A percentile compares a stretch with the other conserved stretches of the same genome.
Evolutionary conservation across 495 filamentous ascomycete species (phyloP).

Genomic region (Penicillium canescens): DNA sequence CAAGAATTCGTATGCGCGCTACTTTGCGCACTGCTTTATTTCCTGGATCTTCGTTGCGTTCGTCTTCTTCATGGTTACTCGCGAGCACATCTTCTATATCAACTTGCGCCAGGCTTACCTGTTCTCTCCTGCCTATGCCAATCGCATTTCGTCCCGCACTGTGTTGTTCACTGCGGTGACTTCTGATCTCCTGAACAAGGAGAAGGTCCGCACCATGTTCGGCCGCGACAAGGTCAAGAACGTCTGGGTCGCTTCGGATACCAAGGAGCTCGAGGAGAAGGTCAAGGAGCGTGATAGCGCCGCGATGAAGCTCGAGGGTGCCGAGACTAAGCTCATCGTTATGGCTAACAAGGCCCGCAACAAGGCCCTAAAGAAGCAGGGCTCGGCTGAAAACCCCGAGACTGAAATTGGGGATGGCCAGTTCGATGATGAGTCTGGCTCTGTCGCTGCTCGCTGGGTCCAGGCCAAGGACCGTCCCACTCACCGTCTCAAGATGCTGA

Average conservation of each 20-base stretch:
- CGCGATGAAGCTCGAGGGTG: conserved; percentile 83
- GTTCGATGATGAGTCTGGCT: conserved; percentile 65
- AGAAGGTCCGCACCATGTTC: conserved; percentile 76
- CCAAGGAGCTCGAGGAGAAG: conserved; percentile 76
- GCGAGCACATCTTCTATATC: conserved; percentile 92
- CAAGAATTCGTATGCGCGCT: conserved; percentile 54
- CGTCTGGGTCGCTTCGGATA: conserved; percentile 83
- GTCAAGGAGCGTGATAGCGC: conserved; percentile 83
- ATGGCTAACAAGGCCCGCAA: conserved; percentile 75
- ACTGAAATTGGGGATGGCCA: conserved; percentile 48
- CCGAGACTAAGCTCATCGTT: conserved; percentile 85
- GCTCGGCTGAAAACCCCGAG: conserved; percentile 38
- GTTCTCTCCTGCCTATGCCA: conserved; percentile 82
- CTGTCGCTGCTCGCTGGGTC: conserved; percentile 77
- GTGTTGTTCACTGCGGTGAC: conserved; percentile 92
- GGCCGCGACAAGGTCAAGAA: conserved; percentile 71
- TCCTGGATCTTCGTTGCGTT: conserved; percentile 81
- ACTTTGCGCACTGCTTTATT: conserved; percentile 75
- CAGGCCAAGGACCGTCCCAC: conserved; percentile 80
- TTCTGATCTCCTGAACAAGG: conserved; percentile 66
- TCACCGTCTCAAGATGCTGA: conserved; percentile 73
- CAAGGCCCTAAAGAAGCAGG: conserved; percentile 73
- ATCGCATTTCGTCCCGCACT: conserved; percentile 88
- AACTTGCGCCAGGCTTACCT: conserved; percentile 95
- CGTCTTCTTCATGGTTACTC: conserved; percentile 83